A percentile compares a stretch with the other conserved stretches of the same genome.
Conservation (phyloP, 345 rosid genomes). For the Lagerstroemia speciosa region DNA sequence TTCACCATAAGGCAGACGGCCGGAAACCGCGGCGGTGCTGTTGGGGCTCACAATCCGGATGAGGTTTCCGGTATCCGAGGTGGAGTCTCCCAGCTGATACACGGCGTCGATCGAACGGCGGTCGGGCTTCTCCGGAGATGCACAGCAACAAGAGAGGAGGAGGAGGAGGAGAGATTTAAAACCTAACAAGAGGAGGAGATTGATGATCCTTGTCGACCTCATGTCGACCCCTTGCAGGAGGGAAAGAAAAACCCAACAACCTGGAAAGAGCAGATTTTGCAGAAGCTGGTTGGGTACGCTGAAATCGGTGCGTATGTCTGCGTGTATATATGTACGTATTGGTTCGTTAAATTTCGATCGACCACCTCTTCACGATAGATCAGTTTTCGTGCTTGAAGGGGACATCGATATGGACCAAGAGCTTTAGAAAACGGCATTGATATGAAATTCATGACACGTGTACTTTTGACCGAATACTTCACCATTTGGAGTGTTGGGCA, state of each 20-base stretch:
- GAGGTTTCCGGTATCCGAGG: conserved; percentile 16
- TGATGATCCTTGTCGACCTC: neutral
- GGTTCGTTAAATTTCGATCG: too few relatives aligned
- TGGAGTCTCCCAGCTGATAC: conserved; percentile 14
- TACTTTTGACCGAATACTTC: too few relatives aligned
- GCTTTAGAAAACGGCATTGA: too few relatives aligned
- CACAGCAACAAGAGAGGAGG: neutral
- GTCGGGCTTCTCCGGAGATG: neutral
- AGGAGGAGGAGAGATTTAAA: neutral
- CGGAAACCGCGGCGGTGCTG: neutral
- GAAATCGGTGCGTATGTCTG: too few relatives aligned
- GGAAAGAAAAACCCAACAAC: neutral
- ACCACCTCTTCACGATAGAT: too few relatives aligned
- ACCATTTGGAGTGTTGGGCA: too few relatives aligned
- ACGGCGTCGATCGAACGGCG: conserved; percentile 2
- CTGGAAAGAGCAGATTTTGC: too few relatives aligned
- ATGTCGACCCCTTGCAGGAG: neutral
- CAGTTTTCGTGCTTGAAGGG: too few relatives aligned
- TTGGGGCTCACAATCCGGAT: conserved; percentile 5
- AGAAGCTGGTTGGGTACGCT: too few relatives aligned
- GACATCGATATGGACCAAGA: too few relatives aligned
- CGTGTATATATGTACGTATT: too few relatives aligned
- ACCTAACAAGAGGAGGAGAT: neutral
- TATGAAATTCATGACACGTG: too few relatives aligned
- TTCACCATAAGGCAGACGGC: conserved; percentile 13